phyloP scores from a whole-genome alignment of 1,284 basidiomycete species.

The Puccinia coronata region DNA sequence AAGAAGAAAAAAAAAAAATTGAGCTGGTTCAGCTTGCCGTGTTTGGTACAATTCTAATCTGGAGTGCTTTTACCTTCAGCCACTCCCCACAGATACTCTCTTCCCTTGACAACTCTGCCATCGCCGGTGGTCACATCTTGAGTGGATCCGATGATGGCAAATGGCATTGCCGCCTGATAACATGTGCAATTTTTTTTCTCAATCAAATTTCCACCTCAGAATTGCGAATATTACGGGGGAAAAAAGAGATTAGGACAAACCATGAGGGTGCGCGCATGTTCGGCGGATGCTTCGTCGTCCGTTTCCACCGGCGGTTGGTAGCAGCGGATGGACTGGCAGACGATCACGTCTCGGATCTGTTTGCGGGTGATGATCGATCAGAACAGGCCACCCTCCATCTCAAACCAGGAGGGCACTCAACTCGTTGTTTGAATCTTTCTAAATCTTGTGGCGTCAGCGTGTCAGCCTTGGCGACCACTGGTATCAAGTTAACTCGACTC shows the following conservation, averaged over 20 bases:
- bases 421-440: slow-evolving; percentile 85
- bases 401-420: slow-evolving; percentile 60
- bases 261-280: slow-evolving; percentile 81
- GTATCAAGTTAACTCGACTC: slow-evolving; percentile 92
- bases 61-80: slow-evolving; percentile 72
- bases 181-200: too few relatives aligned
- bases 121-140: slow-evolving; percentile 89
- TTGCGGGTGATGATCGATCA: slow-evolving; percentile 19
- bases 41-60: neutral
- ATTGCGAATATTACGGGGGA: too few relatives aligned
- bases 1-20: neutral
- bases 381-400: slow-evolving; percentile 48
- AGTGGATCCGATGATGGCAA: slow-evolving; percentile 96
- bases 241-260: slow-evolving; percentile 50
- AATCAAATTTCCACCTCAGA: too few relatives aligned
- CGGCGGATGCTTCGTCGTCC: slow-evolving; percentile 83
- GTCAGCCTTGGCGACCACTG: slow-evolving; percentile 95
- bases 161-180: slow-evolving; percentile 80
- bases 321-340: slow-evolving; percentile 87
- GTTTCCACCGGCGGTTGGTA: slow-evolving; percentile 89
- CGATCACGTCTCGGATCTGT: slow-evolving; percentile 84
- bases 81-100: slow-evolving; percentile 99
- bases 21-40: neutral
- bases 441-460: slow-evolving; percentile 93
- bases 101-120: slow-evolving; percentile 90